These are phyloP conservation scores for Candida michaelii DNA, from an alignment of 805 yeast genomes.

Conservation along the genomic window DNA sequence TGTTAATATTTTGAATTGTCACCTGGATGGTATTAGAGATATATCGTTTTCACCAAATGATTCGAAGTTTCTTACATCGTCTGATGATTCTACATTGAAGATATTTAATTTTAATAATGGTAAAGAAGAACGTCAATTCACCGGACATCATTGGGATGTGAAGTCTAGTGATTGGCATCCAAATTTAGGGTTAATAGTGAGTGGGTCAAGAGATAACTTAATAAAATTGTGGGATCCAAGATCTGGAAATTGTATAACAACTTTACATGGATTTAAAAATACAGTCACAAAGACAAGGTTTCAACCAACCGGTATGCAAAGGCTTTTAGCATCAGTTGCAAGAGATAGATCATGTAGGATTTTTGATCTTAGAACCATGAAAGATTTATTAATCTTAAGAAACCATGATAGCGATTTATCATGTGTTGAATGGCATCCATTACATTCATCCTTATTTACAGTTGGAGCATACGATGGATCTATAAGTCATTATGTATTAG, in stretches of 20 bases:
- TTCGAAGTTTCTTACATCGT: conserved; percentile 86
- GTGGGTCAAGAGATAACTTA: conserved; percentile 94
- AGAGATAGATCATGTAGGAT: conserved; percentile 86
- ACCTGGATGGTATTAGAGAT: conserved; percentile 81
- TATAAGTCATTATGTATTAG: conserved; percentile 71
- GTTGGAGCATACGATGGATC: conserved; percentile 92
- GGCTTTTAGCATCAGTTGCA: conserved; percentile 80
- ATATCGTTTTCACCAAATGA: conserved; percentile 89
- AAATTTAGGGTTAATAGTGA: conserved; percentile 75
- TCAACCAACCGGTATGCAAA: conserved; percentile 75
- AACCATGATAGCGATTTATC: conserved; percentile 84
- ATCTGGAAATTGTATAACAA: conserved; percentile 66
- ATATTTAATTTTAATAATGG: conserved; percentile 95
- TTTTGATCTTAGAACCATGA: conserved; percentile 85
- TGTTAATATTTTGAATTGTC: conserved; percentile 76
- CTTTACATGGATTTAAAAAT: conserved; percentile 90
- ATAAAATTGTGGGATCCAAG: conserved; percentile 97
- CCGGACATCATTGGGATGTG: conserved; percentile 99
- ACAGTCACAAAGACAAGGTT: conserved; percentile 85
- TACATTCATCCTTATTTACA: conserved; percentile 73
- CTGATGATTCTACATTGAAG: conserved; percentile 88
- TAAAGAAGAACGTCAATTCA: conserved; percentile 70
- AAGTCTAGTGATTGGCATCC: conserved; percentile 98
- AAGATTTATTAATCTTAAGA: conserved; percentile 67
- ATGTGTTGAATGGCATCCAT: conserved; percentile 90